Base-by-base conservation (phyloP, 2,329 filamentous ascomycete genomes). In the Coleophoma cylindrospora region DNA sequence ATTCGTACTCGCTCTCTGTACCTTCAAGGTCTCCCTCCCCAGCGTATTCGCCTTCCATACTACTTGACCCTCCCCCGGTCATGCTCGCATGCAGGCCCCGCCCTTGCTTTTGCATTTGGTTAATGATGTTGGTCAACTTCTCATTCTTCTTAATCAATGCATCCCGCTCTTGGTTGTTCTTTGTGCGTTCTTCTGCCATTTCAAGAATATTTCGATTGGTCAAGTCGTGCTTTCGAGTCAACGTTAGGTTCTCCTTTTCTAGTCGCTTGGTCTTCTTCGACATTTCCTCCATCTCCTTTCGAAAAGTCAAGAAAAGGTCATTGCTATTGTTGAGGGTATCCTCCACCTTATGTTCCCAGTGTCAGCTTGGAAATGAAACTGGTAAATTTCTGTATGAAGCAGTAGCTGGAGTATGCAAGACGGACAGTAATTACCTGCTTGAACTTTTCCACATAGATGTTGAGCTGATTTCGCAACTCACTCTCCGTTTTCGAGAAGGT, bases 201-300 rank as follows among this genome's bases (percentile, higher is more conserved):
- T 94, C 89, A 52, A 96, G 82, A 64, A 99, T 96, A 68, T 96
- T 97, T 58, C 89, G 86, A 63, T 94, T 94, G 22, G 91, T 95
- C 44, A 89, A 84, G 61, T 96, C 91, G 68, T 96, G 92, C 69
- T 96, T 96, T 50, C 92, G 83, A 58, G 90, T 95, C 47, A 96
- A 79, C 15, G 82, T 86, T 61, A 94, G 86, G 63, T 99, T 97
- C 65, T 99, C 94, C 71, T 96, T 96, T 68, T 99, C 94, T 48
- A 99, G 76, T 22, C 91, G 86, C 70, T 96, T 96, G 6, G 92
- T 96, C 74, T 97, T 97, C 74, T 96, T 96, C 1, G 91, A 96
- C 91, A 97, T 97, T 65, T 97, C 94, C 71, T 97, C 94, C 91
- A 97, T 97, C 71, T 97, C 94, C 73, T 96, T 96, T 49, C 92